A percentile compares a stretch with the other conserved stretches of the same genome.
phyloP scores from a whole-genome alignment of 116 monocot species.

The Posidonia oceanica region DNA sequence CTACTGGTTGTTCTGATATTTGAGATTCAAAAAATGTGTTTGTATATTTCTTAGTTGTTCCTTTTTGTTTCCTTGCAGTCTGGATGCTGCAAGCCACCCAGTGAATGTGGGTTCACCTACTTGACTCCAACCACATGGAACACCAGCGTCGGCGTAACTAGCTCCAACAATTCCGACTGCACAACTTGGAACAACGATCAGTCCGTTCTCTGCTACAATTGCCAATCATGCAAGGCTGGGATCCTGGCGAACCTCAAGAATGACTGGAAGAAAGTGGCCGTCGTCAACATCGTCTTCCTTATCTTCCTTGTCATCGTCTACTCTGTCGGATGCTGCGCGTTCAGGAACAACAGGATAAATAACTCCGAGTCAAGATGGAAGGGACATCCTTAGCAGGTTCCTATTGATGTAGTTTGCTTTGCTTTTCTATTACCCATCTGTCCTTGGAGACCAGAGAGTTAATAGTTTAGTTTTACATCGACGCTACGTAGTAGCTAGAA shows the following conservation, averaged over 20 bases:
- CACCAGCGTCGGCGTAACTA: constrained; percentile 10
- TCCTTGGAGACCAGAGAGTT: too few species aligned
- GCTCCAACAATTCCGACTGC: constrained; percentile 21
- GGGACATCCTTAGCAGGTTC: neutral
- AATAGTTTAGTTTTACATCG: too few species aligned
- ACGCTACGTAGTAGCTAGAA: too few species aligned
- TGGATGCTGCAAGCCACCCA: constrained; percentile 44
- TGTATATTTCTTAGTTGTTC: neutral
- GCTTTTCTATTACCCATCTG: too few species aligned
- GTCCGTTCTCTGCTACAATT: constrained; percentile 22
- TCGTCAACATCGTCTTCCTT: constrained; percentile 23
- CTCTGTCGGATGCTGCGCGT: constrained; percentile 36
- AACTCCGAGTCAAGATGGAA: neutral
- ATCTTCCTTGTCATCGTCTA: constrained; percentile 34
- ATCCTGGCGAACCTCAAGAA: constrained; percentile 25
- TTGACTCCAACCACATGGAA: constrained; percentile 20
- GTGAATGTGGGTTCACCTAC: constrained; percentile 19
- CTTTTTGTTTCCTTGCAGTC: constrained; percentile 9
- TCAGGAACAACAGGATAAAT: constrained; percentile 18
- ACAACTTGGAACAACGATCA: constrained; percentile 21
- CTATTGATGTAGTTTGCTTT: too few species aligned
- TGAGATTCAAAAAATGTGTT: neutral
- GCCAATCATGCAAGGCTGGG: constrained; percentile 46
- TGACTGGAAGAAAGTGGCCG: constrained; percentile 30
- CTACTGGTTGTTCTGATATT: neutral